Conservation (phyloP, 441 rosid species). For the Pelargonium australe region DNA sequence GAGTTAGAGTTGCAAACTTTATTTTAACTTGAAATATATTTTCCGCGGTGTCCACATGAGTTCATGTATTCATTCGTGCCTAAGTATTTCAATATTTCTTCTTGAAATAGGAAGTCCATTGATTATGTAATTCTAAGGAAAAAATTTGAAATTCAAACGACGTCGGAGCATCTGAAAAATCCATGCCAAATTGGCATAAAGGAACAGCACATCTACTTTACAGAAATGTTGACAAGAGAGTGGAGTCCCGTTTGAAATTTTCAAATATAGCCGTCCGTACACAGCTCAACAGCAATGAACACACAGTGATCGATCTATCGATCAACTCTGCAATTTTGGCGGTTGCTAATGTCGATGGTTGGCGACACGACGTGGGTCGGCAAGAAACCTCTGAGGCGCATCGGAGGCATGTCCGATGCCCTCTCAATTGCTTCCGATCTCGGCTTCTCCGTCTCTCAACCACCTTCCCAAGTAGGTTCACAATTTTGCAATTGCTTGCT, state of each 20-base stretch:
- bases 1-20: too few relatives aligned
- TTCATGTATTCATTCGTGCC: too few relatives aligned
- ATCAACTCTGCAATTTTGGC: neutral
- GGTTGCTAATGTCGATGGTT: slow-evolving; percentile 55
- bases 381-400: slow-evolving; percentile 76
- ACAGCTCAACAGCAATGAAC: neutral
- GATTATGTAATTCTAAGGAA: too few relatives aligned
- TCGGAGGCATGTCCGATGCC: slow-evolving; percentile 95
- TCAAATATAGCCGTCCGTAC: slow-evolving; percentile 15
- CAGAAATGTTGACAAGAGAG: neutral
- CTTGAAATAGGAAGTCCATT: too few relatives aligned
- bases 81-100: too few relatives aligned
- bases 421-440: slow-evolving; percentile 95
- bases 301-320: neutral
- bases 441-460: slow-evolving; percentile 69
- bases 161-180: neutral
- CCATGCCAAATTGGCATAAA: neutral
- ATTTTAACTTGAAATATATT: too few relatives aligned
- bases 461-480: slow-evolving; percentile 56
- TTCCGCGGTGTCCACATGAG: too few relatives aligned
- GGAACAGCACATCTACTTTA: neutral
- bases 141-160: neutral
- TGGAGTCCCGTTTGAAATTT: slow-evolving; percentile 8
- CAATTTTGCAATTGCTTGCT: neutral
- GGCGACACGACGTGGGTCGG: slow-evolving; percentile 88